Evolutionary conservation across 768 basidiomycete species (phyloP).

Genomic region (Leccinum fibrillosum): DNA sequence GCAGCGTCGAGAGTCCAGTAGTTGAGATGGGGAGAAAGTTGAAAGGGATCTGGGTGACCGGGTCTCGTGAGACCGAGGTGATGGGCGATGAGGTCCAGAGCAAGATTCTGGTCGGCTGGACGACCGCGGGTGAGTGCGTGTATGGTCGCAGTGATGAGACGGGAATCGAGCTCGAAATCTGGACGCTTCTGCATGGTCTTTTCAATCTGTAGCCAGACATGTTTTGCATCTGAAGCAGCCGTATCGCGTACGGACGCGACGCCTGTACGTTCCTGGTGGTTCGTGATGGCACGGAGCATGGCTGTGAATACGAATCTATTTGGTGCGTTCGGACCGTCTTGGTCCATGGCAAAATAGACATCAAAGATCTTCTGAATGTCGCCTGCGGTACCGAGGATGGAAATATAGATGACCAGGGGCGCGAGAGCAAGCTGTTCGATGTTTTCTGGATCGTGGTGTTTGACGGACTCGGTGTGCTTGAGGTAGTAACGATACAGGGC

Average conservation of each 20-base stretch:
- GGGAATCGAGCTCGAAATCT: conserved; percentile 50
- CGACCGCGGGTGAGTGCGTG: conserved; percentile 55
- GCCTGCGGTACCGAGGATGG: conserved; percentile 58
- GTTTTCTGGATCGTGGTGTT: conserved; percentile 44
- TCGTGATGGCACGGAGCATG: conserved; percentile 53
- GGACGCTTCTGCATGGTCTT: conserved; percentile 47
- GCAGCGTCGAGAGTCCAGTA: conserved; percentile 49
- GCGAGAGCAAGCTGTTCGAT: conserved; percentile 41
- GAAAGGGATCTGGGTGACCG: conserved; percentile 37
- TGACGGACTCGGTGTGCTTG: conserved; percentile 47
- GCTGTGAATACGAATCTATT: conserved; percentile 60
- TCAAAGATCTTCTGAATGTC: conserved; percentile 69
- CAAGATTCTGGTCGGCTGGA: conserved; percentile 59
- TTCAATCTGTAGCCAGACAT: conserved; percentile 66
- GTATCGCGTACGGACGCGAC: conserved; percentile 35
- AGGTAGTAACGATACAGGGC: conserved; percentile 58
- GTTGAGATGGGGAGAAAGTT: conserved; percentile 41
- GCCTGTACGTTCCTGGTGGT: conserved; percentile 16
- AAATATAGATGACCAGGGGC: conserved; percentile 62
- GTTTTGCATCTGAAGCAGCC: conserved; percentile 59
- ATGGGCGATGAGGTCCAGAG: conserved; percentile 58
- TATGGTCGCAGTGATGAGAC: conserved; percentile 50
- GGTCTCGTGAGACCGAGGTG: conserved; percentile 59
- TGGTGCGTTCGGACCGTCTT: conserved; percentile 61
- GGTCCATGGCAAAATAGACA: conserved; percentile 65